Evolutionary conservation across 2,329 filamentous ascomycete genomes (phyloP), one percentile per base, ranked within the genome.

Genomic region (Blastomyces emzantsi): DNA sequence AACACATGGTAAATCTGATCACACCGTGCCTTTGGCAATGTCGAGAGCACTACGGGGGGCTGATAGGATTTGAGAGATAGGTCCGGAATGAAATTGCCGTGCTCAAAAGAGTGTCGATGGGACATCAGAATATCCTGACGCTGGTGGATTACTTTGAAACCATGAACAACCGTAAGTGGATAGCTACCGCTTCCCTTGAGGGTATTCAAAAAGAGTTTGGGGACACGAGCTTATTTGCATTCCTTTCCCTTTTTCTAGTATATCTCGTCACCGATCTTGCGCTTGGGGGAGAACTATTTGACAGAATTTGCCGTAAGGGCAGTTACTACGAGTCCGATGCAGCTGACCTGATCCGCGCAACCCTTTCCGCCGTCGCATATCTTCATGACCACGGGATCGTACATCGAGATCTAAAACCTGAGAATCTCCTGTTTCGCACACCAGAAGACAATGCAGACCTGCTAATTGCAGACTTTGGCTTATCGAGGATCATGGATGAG

Each of bases 61-160:
- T 62, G 61, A 62, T 62, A 62, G 30, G n/a, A 2, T 61, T 1
- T 22, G 15, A 30, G 63, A 33, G 33, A 33, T 64, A 96, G 91
- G 90, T 96, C 64, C 89, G 94, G 67, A 99, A 99, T 75, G 94
- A 99, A 79, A 99, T 99, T 71, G 93, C 94, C 7, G 92, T 99
- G 33, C 83, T 99, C 69, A 97, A 97, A 78, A 89, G 89, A 73
- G 93, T 99, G n/a, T 97, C 93, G 1, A 96, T 99, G 90, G 94
- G 94, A 63, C 93, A 99, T 79, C 90, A 94, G 76, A 99, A 99
- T 74, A 97, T 99, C 74, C 81, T 99, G 66, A 99, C 94, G 1
- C 83, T 99, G 64, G 94, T 97, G 71, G 94, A 99, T 80, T 99
- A 97, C 78, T 99, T 99, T 74, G 94, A 99, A 80, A 99, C 94